A percentile compares a stretch with the other conserved stretches of the same genome.
These are phyloP conservation scores for Citrus mangshanensis DNA, from an alignment of 345 rosid species.

Conservation along the genomic window DNA sequence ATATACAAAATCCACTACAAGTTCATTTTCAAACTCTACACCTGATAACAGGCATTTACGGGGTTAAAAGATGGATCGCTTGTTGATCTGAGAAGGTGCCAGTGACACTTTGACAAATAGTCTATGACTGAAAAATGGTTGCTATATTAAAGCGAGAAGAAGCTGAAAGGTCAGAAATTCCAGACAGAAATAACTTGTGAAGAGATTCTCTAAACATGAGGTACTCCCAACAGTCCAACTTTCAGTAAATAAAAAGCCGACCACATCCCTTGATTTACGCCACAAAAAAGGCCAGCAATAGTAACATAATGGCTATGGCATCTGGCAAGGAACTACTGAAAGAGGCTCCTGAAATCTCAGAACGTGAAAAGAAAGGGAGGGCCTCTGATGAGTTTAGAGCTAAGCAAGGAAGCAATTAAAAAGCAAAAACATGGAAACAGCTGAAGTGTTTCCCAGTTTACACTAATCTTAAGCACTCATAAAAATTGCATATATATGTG, in stretches of 20 bases:
- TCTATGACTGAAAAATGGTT: background rate
- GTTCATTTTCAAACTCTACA: background rate
- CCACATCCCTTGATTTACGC: background rate
- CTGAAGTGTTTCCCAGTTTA: background rate
- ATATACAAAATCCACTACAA: no score
- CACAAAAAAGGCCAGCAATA: slow-evolving; percentile 3
- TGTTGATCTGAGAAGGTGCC: background rate
- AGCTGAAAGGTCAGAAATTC: background rate
- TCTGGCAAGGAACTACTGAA: background rate
- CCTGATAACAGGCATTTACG: background rate
- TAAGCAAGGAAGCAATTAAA: background rate
- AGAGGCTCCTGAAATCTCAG: slow-evolving; percentile 12
- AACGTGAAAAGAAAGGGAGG: background rate
- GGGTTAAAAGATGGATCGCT: no score
- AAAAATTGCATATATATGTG: background rate
- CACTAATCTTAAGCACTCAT: background rate
- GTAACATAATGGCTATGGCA: slow-evolving; percentile 1
- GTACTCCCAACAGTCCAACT: background rate
- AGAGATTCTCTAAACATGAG: background rate
- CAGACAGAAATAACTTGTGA: background rate
- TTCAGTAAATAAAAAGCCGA: background rate
- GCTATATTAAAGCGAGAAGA: background rate
- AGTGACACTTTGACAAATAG: background rate
- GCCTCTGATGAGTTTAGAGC: background rate
- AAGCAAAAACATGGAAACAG: background rate